Evolutionary conservation across 1,284 basidiomycete genomes (phyloP).

Genomic region (Amylostereum areolatum): DNA sequence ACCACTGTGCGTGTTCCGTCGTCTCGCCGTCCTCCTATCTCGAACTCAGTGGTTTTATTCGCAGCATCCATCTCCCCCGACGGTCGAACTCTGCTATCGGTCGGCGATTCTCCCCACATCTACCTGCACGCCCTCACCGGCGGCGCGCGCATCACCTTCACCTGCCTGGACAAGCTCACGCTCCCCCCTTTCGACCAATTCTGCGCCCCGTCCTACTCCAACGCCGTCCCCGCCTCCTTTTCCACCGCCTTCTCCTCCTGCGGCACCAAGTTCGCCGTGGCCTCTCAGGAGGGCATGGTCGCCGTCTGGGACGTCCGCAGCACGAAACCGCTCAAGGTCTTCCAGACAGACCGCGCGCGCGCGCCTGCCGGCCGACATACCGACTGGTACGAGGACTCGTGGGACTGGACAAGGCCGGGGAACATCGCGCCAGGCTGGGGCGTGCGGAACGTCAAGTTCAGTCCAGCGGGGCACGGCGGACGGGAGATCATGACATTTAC

Average conservation of each 20-base stretch:
- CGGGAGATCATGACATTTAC: constrained; percentile 77
- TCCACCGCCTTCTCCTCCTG: constrained; percentile 78
- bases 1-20: constrained; percentile 44
- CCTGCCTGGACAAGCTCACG: constrained; percentile 48
- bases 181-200: constrained; percentile 45
- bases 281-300: constrained; percentile 80
- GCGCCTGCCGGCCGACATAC: constrained; percentile 25
- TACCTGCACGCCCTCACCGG: constrained; percentile 69
- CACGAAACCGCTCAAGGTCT: constrained; percentile 61
- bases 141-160: constrained; percentile 48
- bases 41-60: constrained; percentile 17
- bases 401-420: constrained; percentile 55
- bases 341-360: constrained; percentile 48
- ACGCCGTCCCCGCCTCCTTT: constrained; percentile 67
- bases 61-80: constrained; percentile 81
- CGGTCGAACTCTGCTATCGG: constrained; percentile 75
- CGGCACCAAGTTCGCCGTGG: constrained; percentile 80
- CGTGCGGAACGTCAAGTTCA: constrained; percentile 74
- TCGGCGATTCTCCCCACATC: constrained; percentile 81
- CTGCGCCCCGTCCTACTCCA: constrained; percentile 18
- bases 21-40: constrained; percentile 15
- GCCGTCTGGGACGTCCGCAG: constrained; percentile 77
- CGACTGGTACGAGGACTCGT: constrained; percentile 56
- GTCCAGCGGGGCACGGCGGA: constrained; percentile 38
- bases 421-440: constrained; percentile 68